These are phyloP conservation scores for Brassica juncea DNA, from an alignment of 345 rosid species.

Conservation along the genomic window DNA sequence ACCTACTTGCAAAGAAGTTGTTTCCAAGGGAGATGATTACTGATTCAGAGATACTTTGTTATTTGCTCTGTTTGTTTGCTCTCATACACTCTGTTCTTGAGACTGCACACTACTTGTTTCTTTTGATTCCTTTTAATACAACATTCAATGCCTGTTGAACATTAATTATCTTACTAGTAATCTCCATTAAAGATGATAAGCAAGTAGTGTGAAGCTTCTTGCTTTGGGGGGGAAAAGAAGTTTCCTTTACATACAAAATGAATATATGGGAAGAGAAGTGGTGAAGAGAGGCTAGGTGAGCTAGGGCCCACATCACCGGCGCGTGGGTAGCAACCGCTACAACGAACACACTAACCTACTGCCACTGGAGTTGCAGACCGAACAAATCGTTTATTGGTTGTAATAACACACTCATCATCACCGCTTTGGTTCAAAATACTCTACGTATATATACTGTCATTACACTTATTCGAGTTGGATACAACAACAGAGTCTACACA, in stretches of 20 bases:
- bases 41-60: constrained; percentile 34
- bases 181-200: neutral
- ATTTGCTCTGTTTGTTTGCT: constrained; percentile 1
- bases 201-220: neutral
- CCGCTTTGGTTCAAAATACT: neutral
- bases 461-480: neutral
- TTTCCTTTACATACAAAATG: neutral
- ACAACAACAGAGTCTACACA: constrained; percentile 5
- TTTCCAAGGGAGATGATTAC: constrained; percentile 87
- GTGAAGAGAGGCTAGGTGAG: too few species aligned
- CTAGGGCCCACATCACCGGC: too few species aligned
- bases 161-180: neutral
- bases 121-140: constrained; percentile 3
- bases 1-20: constrained; percentile 95
- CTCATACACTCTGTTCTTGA: constrained; percentile 20
- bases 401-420: neutral
- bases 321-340: too few species aligned
- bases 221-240: neutral
- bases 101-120: constrained; percentile 21
- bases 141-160: neutral
- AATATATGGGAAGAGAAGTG: too few species aligned
- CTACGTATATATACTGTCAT: neutral
- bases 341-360: too few species aligned
- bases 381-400: neutral
- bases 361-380: neutral